Conservation (phyloP, 257 asterid species). For the Parsonsia alboflavescens region DNA sequence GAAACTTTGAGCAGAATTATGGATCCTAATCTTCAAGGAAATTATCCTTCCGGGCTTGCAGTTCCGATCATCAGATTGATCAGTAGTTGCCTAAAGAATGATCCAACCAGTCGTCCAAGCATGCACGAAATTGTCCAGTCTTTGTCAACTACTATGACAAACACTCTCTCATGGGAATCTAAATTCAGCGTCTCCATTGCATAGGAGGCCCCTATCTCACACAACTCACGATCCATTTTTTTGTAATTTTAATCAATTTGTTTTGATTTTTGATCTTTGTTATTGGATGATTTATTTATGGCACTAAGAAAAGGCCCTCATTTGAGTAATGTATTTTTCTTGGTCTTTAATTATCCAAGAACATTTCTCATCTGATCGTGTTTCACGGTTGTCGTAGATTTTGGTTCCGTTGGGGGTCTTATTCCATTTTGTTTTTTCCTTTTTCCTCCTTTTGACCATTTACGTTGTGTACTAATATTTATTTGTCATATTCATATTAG, state of each 20-base stretch:
- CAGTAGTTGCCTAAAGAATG: conserved; percentile 53
- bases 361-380: neutral
- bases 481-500: neutral
- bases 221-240: conserved; percentile 7
- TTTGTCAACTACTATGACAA: conserved; percentile 44
- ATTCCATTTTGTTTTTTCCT: neutral
- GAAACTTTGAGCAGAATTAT: conserved; percentile 35
- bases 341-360: neutral
- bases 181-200: conserved; percentile 33
- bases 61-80: conserved; percentile 41
- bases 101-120: conserved; percentile 58
- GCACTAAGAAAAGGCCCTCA: too few species aligned
- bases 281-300: neutral
- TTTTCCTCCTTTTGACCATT: neutral
- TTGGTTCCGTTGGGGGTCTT: neutral
- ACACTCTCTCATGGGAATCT: conserved; percentile 53
- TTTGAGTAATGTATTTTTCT: too few species aligned
- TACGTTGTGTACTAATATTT: neutral
- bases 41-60: conserved; percentile 51
- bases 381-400: neutral
- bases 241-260: neutral
- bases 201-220: conserved; percentile 19
- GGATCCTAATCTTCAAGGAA: conserved; percentile 54
- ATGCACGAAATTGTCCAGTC: conserved; percentile 66
- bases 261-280: neutral